Conservation (phyloP, 345 rosid genomes). For the thale cress (Arabidopsis thaliana) region TAIR10.1 NC_003070.9:27832501-27833000, state of each 20-base stretch:
- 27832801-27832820: constrained; percentile 41
- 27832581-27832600: constrained; percentile 39
- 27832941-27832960: background rate
- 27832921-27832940: constrained; percentile 9
- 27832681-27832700: constrained; percentile 35
- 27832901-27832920: constrained; percentile 41
- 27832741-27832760: constrained; percentile 45
- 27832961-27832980: no score
- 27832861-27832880: constrained; percentile 43
- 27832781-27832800: constrained; percentile 46
- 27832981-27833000: no score
- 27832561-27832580: constrained; percentile 38
- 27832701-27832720: constrained; percentile 40
- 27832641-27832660: constrained; percentile 38
- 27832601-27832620: constrained; percentile 35
- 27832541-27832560: constrained; percentile 40
- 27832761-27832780: constrained; percentile 44
- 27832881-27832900: constrained; percentile 33
- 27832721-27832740: constrained; percentile 44
- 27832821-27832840: constrained; percentile 36
- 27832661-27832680: constrained; percentile 47
- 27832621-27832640: constrained; percentile 45
- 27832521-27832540: constrained; percentile 41
- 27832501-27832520: constrained; percentile 45
- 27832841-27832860: constrained; percentile 45